phyloP scores from a whole-genome alignment of 805 yeast genomes.

The Candida gorgasii region DNA sequence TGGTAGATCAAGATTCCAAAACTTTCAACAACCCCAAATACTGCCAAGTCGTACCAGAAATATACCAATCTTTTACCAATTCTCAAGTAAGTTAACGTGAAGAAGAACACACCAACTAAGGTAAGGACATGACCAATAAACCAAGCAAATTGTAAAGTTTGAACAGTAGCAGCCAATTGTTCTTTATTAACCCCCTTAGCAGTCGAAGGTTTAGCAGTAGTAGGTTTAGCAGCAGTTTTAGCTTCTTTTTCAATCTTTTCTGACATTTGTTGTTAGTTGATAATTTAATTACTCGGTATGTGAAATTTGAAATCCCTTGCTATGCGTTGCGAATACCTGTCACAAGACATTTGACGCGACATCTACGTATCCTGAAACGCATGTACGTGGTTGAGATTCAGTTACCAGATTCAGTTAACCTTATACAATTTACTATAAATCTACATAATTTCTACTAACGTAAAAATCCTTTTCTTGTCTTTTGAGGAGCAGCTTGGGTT shows the following conservation, averaged over 20 bases:
- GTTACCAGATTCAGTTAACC: too few relatives aligned
- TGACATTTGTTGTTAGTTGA: conserved; percentile 3
- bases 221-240: background rate
- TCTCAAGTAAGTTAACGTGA: conserved; percentile 32
- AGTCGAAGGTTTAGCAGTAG: background rate
- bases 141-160: conserved; percentile 74
- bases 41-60: conserved; percentile 58
- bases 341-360: conserved; percentile 1
- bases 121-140: conserved; percentile 50
- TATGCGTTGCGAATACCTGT: conserved; percentile 2
- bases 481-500: conserved; percentile 46
- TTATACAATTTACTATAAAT: conserved; percentile 2
- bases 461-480: conserved; percentile 78
- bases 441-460: conserved; percentile 41
- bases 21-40: conserved; percentile 65
- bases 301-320: conserved; percentile 5
- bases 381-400: too few relatives aligned
- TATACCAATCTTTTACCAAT: conserved; percentile 24
- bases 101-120: conserved; percentile 30
- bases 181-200: conserved; percentile 11
- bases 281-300: background rate
- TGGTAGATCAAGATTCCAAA: conserved; percentile 78
- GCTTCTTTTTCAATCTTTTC: conserved; percentile 5
- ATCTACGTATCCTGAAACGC: too few relatives aligned
- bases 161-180: conserved; percentile 22